Evolutionary conservation across 305 asterid species (phyloP), one percentile per base, ranked within the genome.

Genomic region (Solanum hybrid): DNA sequence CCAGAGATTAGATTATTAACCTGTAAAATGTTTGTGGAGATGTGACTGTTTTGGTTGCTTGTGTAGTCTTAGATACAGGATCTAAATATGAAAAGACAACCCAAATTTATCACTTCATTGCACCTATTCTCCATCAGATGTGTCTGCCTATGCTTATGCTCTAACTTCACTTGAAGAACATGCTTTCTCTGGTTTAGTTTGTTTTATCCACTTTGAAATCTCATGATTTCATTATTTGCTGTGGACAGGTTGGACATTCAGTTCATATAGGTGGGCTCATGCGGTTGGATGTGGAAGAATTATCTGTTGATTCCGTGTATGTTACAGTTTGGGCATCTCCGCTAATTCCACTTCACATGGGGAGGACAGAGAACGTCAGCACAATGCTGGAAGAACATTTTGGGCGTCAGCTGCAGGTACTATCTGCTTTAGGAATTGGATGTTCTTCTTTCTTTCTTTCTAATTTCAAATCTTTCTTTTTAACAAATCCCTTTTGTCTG

Each of bases 321-420:
- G 93, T 97, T 86, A 97, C 99, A 4, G 96, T 96, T 36, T 97
- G 99, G 99, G 98, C 98, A 26, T 97, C 99, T 85, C 92, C 94
- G 80, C 90, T 92, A 90, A 93, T 96, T 90, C 99, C 98, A 71
- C 92, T 97, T 92, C 99, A 96, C 89, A 96, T 96, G 99, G 99
- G 99, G 89, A 96, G 91, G 93, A 94, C 94, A 8, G 98, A 97
- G 90, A 95, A 94, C 3, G 93, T 96, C 67, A 89, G 91, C 92
- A 89, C 92, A 4, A 93, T 97, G 96, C 51, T 93, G 90, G 97
- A 96, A 87, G 94, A 95, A 57, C 98, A 96, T 93, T 96, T 96
- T 90, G 98, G 98, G 90, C 91, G 86, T 88, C 98, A 96, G 86
- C 92, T 97, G 92, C 98, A 94, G 93, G 98, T 95, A 93, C 80